Evolutionary conservation across 2,329 filamentous ascomycete genomes (phyloP), one percentile per base, ranked within the genome.

Genomic region (Pleoardoris graminearum): DNA sequence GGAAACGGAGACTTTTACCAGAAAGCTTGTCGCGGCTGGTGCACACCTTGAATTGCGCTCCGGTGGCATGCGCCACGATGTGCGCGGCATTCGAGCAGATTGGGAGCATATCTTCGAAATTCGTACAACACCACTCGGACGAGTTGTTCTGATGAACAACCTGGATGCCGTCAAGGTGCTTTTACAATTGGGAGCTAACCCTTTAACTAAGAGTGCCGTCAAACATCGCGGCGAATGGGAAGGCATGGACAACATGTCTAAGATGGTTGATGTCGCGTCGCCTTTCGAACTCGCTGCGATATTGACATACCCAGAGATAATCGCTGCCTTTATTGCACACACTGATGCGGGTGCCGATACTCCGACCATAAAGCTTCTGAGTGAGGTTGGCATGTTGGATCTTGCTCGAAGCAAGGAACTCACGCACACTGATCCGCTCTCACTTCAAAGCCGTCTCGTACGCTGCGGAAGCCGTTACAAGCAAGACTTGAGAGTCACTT

Each of bases 91-190:
- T 29, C 33, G 41, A 42, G 47, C 51, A 16, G 51, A 54, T 21
- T 54, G 51, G 51, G 51, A 50, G 43, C 47, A 43, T 14, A 22
- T 43, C 12, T 50, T 50, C 22, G 48, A 54, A 14, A 50, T 50
- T 17, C 23, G 29, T 12, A 48, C 43, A n/a, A 54, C 51, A 19
- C 51, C 51, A 14, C 48, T 54, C 19, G 51, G 51, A 12, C 41
- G 51, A 27, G 51, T 47, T 3, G 51, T 54, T 23, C 12, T 54
- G 14, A 47, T 50, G 42, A 50, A 50, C 27, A 46, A 48, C 19
- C 25, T 50, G 22, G 36, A 33, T 17, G 51, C 51, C 11, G 42
- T 54, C 39, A 50, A 33, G 12, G 46, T 50, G 10, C 48, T 54
- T 8, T 22, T 54, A 17, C 33, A 44, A 17, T 21, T 47, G 11